Conservation (phyloP, 2,329 filamentous ascomycete genomes). For the Tolypocladium album region DNA sequence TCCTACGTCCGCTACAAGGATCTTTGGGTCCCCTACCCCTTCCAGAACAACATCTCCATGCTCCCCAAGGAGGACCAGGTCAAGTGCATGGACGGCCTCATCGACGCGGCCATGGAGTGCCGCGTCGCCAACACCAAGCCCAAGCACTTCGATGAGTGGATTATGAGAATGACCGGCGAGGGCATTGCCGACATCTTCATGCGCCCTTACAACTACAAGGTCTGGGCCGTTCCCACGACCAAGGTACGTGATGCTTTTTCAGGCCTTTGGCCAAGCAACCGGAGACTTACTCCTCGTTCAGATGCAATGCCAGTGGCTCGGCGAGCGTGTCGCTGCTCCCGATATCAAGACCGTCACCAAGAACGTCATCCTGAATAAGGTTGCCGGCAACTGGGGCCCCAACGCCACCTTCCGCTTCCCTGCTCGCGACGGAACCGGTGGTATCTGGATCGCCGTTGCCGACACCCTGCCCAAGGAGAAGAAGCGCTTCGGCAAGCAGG, state of each 20-base stretch:
- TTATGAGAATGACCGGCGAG: constrained; percentile 79
- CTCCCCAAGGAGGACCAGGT: constrained; percentile 96
- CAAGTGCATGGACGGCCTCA: constrained; percentile 86
- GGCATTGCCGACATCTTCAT: constrained; percentile 95
- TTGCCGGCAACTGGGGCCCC: constrained; percentile 93
- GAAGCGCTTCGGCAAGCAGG: constrained; percentile 77
- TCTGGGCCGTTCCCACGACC: constrained; percentile 96
- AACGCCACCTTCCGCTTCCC: constrained; percentile 99
- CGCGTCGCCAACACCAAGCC: constrained; percentile 86
- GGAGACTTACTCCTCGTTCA: constrained; percentile 22
- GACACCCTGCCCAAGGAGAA: constrained; percentile 89
- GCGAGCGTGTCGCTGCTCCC: constrained; percentile 94
- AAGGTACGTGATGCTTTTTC: constrained; percentile 50
- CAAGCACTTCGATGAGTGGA: constrained; percentile 97
- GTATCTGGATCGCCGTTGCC: constrained; percentile 97
- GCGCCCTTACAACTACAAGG: constrained; percentile 99
- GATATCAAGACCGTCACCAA: constrained; percentile 88
- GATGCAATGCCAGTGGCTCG: constrained; percentile 99
- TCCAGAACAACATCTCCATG: constrained; percentile 99
- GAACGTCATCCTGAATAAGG: constrained; percentile 94
- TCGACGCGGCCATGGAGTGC: constrained; percentile 81
- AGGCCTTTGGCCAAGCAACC: not conserved
- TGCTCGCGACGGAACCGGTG: constrained; percentile 86
- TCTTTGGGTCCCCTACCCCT: constrained; percentile 96
- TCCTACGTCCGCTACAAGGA: constrained; percentile 97